Evolutionary conservation across 1,284 basidiomycete species (phyloP), one percentile per base, ranked within the genome.

Genomic region (Irpex sp.): DNA sequence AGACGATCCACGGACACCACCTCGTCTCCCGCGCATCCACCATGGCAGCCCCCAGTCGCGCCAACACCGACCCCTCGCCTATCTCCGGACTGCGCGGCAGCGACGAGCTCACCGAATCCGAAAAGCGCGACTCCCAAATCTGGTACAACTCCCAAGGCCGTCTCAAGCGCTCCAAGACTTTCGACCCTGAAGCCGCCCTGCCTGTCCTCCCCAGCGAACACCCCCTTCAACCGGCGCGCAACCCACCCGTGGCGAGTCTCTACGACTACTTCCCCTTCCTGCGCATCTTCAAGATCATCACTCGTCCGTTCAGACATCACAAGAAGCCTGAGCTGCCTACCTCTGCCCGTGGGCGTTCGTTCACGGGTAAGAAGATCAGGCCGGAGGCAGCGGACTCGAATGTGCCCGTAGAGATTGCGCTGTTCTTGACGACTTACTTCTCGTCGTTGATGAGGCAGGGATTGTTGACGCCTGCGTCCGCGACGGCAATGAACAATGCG

Each of bases 321-420:
- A 40, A 64, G 57, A 48, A 59, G 31, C 69, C 68, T 54, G 66
- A 67, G 57, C 69, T 69, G 65, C 74, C 59, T 13, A 57, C 57
- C 7, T 60, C 72, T 58, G 68, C 66, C 40, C 65, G 63, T 31
- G 59, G 62, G 21, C 69, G 78, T 47, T 71, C 72, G 51, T 62
- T 76, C 3, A 68, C 77, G 1, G 79, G 80, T 13, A 78, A 77
- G 66, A 80, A 80, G 64, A 74, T 76, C 60, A 77, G 75, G 64
- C 73, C 77, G 17, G 75, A 78, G 60, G 71, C 78, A 44, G 78
- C 85, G 9, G 85, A 88, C 66, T 86, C 85, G 63, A 87, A 88
- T 71, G 81, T 89, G 3, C 88, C 88, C 2, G 72, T 89, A 34
- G 87, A 89, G 74, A 84, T 89, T 65, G 77, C 79, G 51, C 74